phyloP scores from a whole-genome alignment of 176 grass and related monocot species.

The Poa annua region DNA sequence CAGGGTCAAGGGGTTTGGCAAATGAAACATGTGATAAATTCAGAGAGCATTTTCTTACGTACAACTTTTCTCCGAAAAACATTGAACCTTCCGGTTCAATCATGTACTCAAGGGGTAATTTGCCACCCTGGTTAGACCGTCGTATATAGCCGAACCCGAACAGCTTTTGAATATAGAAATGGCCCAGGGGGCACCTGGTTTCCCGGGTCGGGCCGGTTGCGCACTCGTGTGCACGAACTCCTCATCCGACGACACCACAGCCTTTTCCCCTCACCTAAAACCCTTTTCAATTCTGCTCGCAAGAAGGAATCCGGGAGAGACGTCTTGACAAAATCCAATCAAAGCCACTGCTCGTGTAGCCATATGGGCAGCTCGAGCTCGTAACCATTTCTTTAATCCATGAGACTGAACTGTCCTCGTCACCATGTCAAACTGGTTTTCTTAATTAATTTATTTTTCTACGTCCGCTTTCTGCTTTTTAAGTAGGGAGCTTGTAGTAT shows the following conservation, averaged over 20 bases:
- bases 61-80: background rate
- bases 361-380: conserved; percentile 49
- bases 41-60: background rate
- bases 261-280: conserved; percentile 42
- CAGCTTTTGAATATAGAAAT: conserved; percentile 37
- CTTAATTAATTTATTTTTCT: conserved; percentile 20
- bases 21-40: background rate
- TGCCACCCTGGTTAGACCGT: conserved; percentile 33
- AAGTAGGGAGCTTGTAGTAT: conserved; percentile 22
- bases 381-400: conserved; percentile 18
- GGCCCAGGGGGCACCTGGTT: conserved; percentile 45
- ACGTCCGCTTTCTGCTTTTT: conserved; percentile 33
- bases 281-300: conserved; percentile 9
- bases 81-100: background rate
- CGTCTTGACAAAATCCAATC: conserved; percentile 41
- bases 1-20: background rate
- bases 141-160: conserved; percentile 41
- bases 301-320: conserved; percentile 31
- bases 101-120: background rate
- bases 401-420: conserved; percentile 28
- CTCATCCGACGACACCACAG: conserved; percentile 43
- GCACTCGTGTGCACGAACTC: conserved; percentile 86
- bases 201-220: conserved; percentile 56
- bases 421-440: conserved; percentile 44
- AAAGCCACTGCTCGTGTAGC: conserved; percentile 44